Conservation (phyloP, 2,329 filamentous ascomycete genomes). For the Neonectria punicea region DNA sequence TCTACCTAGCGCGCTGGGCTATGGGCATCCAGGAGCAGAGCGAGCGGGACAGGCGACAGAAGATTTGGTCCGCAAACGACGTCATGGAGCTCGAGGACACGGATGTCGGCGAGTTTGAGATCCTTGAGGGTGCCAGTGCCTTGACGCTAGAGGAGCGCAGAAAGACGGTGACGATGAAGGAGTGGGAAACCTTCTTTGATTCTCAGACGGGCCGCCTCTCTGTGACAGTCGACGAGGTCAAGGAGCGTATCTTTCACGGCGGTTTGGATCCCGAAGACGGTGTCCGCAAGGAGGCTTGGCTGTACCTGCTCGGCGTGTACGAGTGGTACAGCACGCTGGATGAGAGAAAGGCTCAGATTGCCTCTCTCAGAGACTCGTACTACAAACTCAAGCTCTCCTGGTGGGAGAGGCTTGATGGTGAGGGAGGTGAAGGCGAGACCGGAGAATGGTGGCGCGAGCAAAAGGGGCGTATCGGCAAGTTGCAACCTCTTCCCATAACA, state of each 20-base stretch:
- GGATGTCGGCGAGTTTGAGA: constrained; percentile 94
- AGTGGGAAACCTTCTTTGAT: constrained; percentile 95
- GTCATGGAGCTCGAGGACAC: constrained; percentile 94
- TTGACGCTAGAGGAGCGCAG: constrained; percentile 81
- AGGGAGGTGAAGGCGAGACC: constrained; percentile 81
- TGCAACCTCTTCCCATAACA: not conserved
- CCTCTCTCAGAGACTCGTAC: constrained; percentile 91
- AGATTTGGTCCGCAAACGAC: constrained; percentile 94
- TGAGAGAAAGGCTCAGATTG: constrained; percentile 84
- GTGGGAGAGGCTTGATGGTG: constrained; percentile 94
- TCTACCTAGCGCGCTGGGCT: constrained; percentile 96
- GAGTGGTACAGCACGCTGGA: constrained; percentile 92
- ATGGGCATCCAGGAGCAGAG: constrained; percentile 99
- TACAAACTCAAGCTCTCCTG: constrained; percentile 92
- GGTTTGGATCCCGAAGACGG: constrained; percentile 90
- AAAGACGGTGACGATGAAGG: constrained; percentile 79
- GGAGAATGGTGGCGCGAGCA: constrained; percentile 98
- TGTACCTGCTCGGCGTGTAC: constrained; percentile 91
- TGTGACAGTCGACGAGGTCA: constrained; percentile 89
- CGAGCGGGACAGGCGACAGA: constrained; percentile 83
- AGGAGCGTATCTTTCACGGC: constrained; percentile 96
- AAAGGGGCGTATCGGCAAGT: constrained; percentile 88
- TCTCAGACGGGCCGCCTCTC: constrained; percentile 76
- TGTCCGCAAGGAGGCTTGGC: constrained; percentile 95
- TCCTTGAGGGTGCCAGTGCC: constrained; percentile 82